Conservation (phyloP, 2,329 filamentous ascomycete species). For the Harringtonia aguacate region DNA sequence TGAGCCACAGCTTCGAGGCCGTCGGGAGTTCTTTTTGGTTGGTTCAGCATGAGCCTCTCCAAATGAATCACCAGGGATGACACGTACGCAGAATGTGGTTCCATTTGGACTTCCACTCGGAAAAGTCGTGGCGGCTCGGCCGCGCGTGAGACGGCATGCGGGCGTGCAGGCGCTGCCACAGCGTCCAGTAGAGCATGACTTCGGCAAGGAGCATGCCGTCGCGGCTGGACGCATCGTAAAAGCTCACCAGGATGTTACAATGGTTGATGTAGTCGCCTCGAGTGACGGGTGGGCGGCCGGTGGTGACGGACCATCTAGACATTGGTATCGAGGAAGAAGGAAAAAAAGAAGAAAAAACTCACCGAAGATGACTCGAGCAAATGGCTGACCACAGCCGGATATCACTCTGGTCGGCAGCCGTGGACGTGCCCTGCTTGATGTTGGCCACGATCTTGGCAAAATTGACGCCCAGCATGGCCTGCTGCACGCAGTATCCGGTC, state of each 20-base stretch:
- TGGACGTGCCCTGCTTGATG: neutral
- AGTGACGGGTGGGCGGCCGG: neutral
- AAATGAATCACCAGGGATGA: too few species aligned
- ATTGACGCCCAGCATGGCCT: constrained; percentile 1
- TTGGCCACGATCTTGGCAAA: neutral
- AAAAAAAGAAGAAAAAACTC: too few species aligned
- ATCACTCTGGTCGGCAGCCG: neutral
- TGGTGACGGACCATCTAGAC: neutral
- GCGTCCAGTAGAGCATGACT: neutral
- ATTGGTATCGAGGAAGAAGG: neutral
- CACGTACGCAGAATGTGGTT: neutral
- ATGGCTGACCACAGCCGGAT: neutral
- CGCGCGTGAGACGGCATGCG: neutral
- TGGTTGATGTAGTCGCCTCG: neutral
- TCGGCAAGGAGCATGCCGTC: neutral
- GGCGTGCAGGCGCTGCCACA: neutral
- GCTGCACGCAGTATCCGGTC: neutral
- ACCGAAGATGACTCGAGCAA: neutral
- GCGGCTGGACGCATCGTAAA: neutral
- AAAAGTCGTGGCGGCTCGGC: neutral
- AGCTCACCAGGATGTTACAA: neutral
- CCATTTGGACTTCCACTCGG: neutral
- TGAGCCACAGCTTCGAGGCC: neutral
- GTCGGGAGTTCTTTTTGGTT: neutral
- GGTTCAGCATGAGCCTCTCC: neutral